A percentile compares a stretch with the other conserved stretches of the same genome.
Evolutionary conservation across 176 grass and related monocot genomes (phyloP).

Genomic region (Bothriochloa decipiens): DNA sequence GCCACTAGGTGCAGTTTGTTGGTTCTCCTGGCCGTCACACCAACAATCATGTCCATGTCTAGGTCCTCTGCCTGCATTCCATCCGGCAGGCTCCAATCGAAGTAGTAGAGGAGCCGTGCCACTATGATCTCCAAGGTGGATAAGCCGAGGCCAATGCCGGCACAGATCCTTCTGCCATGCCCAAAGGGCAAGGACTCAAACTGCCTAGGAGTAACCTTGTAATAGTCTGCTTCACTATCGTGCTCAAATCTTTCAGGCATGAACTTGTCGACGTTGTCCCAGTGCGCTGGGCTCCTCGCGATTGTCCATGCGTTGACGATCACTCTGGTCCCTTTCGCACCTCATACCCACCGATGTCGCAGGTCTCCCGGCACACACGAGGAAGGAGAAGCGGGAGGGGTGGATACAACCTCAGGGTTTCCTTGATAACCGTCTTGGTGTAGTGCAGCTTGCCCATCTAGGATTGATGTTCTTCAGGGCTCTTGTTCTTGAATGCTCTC

Average conservation of each 20-base stretch:
- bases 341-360: no score
- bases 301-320: constrained; percentile 58
- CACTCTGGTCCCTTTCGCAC: neutral
- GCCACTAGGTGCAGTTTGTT: neutral
- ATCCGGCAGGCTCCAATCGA: neutral
- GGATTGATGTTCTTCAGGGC: no score
- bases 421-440: no score
- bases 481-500: no score
- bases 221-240: no score
- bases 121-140: neutral
- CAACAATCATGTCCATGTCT: neutral
- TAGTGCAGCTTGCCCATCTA: no score
- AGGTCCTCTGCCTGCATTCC: neutral
- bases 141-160: neutral
- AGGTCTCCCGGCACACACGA: no score
- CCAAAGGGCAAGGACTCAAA: neutral
- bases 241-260: no score
- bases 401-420: no score
- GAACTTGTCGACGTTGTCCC: constrained; percentile 27
- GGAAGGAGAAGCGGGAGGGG: no score
- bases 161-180: neutral
- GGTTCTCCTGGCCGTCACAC: neutral
- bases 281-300: constrained; percentile 37
- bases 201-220: no score
- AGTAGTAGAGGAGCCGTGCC: neutral